Conservation (phyloP, 1,139 yeast genomes). For the Candida buenavistaensis region DNA sequence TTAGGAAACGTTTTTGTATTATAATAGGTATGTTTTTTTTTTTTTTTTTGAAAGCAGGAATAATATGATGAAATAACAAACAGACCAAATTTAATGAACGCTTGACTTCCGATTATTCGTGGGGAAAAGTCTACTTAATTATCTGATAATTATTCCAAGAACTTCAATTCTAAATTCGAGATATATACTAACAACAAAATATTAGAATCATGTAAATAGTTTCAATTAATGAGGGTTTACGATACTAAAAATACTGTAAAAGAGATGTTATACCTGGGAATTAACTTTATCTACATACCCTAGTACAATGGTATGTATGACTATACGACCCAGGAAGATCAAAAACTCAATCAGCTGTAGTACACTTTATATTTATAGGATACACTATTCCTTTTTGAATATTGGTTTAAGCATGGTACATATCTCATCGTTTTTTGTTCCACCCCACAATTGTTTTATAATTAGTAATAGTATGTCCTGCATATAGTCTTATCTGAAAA, state of each 20-base stretch:
- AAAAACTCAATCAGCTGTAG: slow-evolving; percentile 7
- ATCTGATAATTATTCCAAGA: too few species aligned
- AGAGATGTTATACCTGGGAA: slow-evolving; percentile 15
- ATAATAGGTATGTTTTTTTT: slow-evolving; percentile 6
- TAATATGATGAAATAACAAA: slow-evolving; percentile 12
- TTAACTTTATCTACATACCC: slow-evolving; percentile 19
- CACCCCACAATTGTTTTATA: too few species aligned
- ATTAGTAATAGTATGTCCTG: too few species aligned
- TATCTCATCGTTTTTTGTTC: too few species aligned
- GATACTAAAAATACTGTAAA: too few species aligned
- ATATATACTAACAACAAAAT: slow-evolving; percentile 4
- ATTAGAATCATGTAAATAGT: background rate
- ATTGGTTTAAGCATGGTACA: slow-evolving; percentile 13
- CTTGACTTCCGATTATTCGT: slow-evolving; percentile 14
- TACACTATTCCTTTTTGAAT: slow-evolving; percentile 8
- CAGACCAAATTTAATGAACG: slow-evolving; percentile 15
- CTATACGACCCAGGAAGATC: slow-evolving; percentile 22
- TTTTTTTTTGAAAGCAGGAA: slow-evolving; percentile 1
- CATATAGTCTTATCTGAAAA: background rate
- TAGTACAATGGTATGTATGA: slow-evolving; percentile 15
- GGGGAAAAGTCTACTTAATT: slow-evolving; percentile 14
- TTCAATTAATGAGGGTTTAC: background rate
- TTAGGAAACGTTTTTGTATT: too few species aligned
- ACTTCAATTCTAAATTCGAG: too few species aligned
- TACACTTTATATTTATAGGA: slow-evolving; percentile 13